Percentiles rank a stretch among this genome's conserved stretches.
phyloP scores from a whole-genome alignment of 805 yeast species.

The Maudiozyma serrabonitensis region DNA sequence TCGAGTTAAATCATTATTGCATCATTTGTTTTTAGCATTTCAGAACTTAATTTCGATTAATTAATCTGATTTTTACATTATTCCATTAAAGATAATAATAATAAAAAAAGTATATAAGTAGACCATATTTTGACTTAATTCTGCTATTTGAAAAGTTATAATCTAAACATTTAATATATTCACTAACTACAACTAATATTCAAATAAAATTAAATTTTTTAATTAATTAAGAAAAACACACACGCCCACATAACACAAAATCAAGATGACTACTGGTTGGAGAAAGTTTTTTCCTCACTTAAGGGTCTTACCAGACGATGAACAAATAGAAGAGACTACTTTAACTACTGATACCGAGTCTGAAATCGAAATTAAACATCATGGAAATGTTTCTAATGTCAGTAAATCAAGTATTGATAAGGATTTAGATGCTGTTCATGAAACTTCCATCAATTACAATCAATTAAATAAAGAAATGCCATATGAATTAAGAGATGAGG shows the following conservation, averaged over 20 bases:
- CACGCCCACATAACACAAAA: neutral
- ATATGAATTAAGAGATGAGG: conserved; percentile 33
- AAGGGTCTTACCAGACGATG: conserved; percentile 15
- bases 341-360: neutral
- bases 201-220: neutral
- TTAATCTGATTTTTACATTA: too few relatives aligned
- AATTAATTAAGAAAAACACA: neutral
- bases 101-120: too few relatives aligned
- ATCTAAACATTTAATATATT: too few relatives aligned
- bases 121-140: too few relatives aligned
- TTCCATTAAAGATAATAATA: too few relatives aligned
- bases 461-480: conserved; percentile 25
- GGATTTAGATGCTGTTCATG: neutral
- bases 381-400: neutral
- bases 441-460: neutral
- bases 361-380: neutral
- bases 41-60: too few relatives aligned
- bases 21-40: too few relatives aligned
- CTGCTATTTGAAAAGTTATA: too few relatives aligned
- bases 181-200: neutral
- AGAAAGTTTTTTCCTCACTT: conserved; percentile 20
- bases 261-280: conserved; percentile 7
- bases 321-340: neutral
- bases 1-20: too few relatives aligned
- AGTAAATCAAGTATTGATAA: neutral